A percentile compares a stretch with the other conserved stretches of the same genome.
phyloP scores from a whole-genome alignment of 2,329 filamentous ascomycete species.

The Sporothrix luriei region DNA sequence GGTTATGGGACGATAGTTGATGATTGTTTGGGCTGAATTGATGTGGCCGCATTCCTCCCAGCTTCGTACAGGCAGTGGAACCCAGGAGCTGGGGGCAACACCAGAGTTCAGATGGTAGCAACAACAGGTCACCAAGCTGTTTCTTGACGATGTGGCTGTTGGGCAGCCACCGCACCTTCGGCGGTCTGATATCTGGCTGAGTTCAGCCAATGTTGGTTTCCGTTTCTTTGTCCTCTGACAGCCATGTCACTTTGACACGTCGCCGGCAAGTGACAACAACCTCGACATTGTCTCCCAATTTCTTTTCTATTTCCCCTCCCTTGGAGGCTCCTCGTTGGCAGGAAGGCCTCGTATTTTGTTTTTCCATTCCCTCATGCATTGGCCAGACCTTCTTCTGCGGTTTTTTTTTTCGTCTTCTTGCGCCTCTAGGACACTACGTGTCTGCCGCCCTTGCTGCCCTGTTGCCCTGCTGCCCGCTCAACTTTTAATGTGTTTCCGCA shows the following conservation, averaged over 20 bases:
- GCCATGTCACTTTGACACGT: not conserved
- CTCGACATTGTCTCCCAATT: not conserved
- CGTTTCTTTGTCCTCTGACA: slow-evolving; percentile 5
- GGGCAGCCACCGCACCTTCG: not conserved
- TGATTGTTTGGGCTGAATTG: not conserved
- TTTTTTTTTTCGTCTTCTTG: not conserved
- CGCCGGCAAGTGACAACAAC: slow-evolving; percentile 2
- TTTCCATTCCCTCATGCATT: slow-evolving; percentile 23
- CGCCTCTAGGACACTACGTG: not conserved
- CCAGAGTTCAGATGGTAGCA: slow-evolving; percentile 15
- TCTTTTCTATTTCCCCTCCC: not conserved
- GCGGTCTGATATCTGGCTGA: slow-evolving; percentile 3
- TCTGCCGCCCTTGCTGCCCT: not conserved
- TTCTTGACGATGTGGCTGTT: not conserved
- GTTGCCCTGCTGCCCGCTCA: not conserved
- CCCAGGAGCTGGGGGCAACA: not conserved
- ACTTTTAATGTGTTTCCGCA: not conserved
- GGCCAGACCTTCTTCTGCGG: not conserved
- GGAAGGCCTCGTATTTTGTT: slow-evolving; percentile 24
- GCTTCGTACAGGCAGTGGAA: not conserved
- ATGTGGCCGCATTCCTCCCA: not conserved
- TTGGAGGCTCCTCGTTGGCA: slow-evolving; percentile 5
- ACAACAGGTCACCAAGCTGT: not conserved
- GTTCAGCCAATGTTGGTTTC: not conserved
- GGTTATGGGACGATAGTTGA: not conserved